Base-by-base conservation (phyloP, 495 filamentous ascomycete species). In the Immersiella caudata region DNA sequence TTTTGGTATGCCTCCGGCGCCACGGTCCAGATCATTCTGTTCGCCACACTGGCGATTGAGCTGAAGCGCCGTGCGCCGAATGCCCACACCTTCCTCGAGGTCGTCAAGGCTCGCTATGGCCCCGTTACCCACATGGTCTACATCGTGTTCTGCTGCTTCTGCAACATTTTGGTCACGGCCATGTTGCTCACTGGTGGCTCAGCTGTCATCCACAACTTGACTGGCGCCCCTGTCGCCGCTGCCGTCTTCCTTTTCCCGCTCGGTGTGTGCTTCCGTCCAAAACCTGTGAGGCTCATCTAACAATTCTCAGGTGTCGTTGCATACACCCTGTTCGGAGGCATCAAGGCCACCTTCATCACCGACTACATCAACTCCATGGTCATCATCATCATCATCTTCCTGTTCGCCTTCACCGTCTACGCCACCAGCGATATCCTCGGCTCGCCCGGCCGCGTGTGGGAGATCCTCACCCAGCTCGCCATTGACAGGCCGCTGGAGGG, bases 401-500 rank as follows among this genome's bases (percentile, higher is more conserved):
- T 81, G 54, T 88, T 86, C 69, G 78, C 78, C 24, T 85, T 86
- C 64, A 70, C 75, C 11, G 75, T 83, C 1, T 82, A 84, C 0
- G 77, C 61, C 21, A 35, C 61, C 61, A 63, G 50, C 49, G 16
- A 24, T 40, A 52, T 63, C 46, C 61, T 63, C 46, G 61, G 61
- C 24, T 63, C 61, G 5, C 61, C 61, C 3, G 61, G 61, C 6
- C 49, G 50, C 21, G 46, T 63, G 22, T 63, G 61, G 61, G 61
- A 63, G 40, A 51, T 63, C 9, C 61, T 63, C 25, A 63, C 61
- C 0, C 26, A 63, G 61, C 18, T 63, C 1, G 61, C 61, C 24
- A 33, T 21, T 18, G 61, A 63, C 16, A 40, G 46, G 16, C 61
- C 61, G 5, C 46, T 87, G 7, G 75, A 75, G 0, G 76, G 82